phyloP scores from a whole-genome alignment of 1,284 basidiomycete species.

The Fistulina hepatica region DNA sequence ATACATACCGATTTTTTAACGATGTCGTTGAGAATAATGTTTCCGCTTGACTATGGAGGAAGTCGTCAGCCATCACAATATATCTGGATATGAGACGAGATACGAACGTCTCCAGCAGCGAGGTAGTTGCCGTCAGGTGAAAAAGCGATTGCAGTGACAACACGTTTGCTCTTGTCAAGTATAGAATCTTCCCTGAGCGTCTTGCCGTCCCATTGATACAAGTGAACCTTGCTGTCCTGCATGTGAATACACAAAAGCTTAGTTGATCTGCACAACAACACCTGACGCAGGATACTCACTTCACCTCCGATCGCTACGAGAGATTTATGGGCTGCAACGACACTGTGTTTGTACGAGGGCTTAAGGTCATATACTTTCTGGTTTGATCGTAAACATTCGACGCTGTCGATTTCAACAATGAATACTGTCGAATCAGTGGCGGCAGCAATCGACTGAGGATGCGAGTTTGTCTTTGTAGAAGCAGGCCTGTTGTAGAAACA shows the following conservation, averaged over 20 bases:
- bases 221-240: constrained; percentile 65
- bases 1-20: constrained; percentile 45
- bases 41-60: constrained; percentile 53
- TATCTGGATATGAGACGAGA: constrained; percentile 21
- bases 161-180: constrained; percentile 63
- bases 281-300: no score
- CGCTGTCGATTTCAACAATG: constrained; percentile 50
- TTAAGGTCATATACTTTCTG: constrained; percentile 51
- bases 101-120: constrained; percentile 68
- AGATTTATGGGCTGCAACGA: constrained; percentile 41
- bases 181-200: constrained; percentile 40
- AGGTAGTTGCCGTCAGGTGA: constrained; percentile 68
- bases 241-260: no score
- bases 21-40: constrained; percentile 71
- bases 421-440: constrained; percentile 60
- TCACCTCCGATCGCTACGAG: constrained; percentile 60
- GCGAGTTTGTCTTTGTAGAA: constrained; percentile 39
- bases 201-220: constrained; percentile 64
- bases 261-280: no score
- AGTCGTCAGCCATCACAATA: constrained; percentile 4
- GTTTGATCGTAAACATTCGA: constrained; percentile 63
- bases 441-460: constrained; percentile 65
- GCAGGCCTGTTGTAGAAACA: no score
- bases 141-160: constrained; percentile 72
- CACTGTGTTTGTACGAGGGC: constrained; percentile 43